phyloP scores from a whole-genome alignment of 805 yeast species.

The Hanseniaspora valbyensis region DNA sequence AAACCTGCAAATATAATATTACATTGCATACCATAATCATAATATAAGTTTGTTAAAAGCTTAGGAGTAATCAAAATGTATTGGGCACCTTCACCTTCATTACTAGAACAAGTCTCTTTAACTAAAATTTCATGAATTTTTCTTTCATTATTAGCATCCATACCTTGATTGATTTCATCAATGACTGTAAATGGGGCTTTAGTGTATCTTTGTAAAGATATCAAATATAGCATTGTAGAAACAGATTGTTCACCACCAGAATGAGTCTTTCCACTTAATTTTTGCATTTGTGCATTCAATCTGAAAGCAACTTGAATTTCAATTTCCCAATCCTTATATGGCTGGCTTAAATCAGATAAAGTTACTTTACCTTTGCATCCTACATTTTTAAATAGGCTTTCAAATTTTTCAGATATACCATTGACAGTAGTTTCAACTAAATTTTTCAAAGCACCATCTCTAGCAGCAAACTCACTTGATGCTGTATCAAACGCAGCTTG shows the following conservation, averaged over 20 bases:
- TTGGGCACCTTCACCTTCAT: conserved; percentile 43
- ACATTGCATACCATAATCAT: conserved; percentile 39
- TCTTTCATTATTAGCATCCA: conserved; percentile 90
- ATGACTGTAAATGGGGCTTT: conserved; percentile 88
- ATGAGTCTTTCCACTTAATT: conserved; percentile 13
- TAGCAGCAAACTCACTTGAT: conserved; percentile 32
- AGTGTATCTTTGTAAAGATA: conserved; percentile 81
- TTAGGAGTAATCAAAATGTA: conserved; percentile 92
- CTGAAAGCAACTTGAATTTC: conserved; percentile 80
- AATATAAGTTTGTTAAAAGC: conserved; percentile 62
- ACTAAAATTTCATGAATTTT: conserved; percentile 78
- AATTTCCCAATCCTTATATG: conserved; percentile 66
- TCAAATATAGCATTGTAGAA: conserved; percentile 78
- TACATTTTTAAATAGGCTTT: conserved; percentile 54
- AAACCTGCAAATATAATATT: conserved; percentile 58
- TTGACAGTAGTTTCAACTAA: conserved; percentile 42
- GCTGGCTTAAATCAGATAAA: conserved; percentile 38
- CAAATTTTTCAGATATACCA: conserved; percentile 53
- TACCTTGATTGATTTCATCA: conserved; percentile 97
- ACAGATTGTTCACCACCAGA: conserved; percentile 98
- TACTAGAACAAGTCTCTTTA: conserved; percentile 58
- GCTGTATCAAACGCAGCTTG: conserved; percentile 19
- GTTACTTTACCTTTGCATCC: conserved; percentile 81
- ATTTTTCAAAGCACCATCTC: conserved; percentile 49
- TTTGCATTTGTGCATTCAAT: conserved; percentile 73